These are phyloP conservation scores for Daldinia loculata DNA, from an alignment of 495 filamentous ascomycete genomes.

Conservation along the genomic window DNA sequence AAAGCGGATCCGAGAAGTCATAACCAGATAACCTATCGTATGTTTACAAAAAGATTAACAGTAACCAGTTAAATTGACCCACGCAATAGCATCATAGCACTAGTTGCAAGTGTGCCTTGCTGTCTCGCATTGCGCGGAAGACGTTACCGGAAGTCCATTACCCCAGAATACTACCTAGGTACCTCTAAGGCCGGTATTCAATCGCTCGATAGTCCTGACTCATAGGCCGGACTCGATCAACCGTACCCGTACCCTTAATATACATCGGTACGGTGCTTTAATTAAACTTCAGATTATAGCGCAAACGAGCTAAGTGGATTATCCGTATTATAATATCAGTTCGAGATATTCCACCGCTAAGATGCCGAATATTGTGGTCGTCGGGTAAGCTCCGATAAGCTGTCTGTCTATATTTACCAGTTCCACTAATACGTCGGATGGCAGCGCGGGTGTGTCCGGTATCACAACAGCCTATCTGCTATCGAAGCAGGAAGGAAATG, in stretches of 20 bases:
- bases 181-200: neutral
- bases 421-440: slow-evolving; percentile 23
- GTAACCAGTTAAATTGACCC: neutral
- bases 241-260: neutral
- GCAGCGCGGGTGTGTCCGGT: slow-evolving; percentile 88
- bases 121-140: neutral
- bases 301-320: neutral
- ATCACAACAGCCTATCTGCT: slow-evolving; percentile 90
- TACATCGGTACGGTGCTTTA: neutral
- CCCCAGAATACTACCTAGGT: neutral
- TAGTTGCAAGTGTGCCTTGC: neutral
- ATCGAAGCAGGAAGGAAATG: slow-evolving; percentile 71
- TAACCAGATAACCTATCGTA: neutral
- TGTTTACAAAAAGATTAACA: neutral
- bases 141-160: neutral
- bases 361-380: slow-evolving; percentile 67
- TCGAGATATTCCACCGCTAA: neutral
- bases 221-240: neutral
- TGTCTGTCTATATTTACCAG: neutral
- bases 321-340: neutral
- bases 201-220: neutral
- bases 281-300: neutral
- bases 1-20: neutral
- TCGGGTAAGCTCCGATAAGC: slow-evolving; percentile 61
- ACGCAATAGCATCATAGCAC: neutral